phyloP scores from a whole-genome alignment of 306 rosid species.

The Datisca glomerata region DNA sequence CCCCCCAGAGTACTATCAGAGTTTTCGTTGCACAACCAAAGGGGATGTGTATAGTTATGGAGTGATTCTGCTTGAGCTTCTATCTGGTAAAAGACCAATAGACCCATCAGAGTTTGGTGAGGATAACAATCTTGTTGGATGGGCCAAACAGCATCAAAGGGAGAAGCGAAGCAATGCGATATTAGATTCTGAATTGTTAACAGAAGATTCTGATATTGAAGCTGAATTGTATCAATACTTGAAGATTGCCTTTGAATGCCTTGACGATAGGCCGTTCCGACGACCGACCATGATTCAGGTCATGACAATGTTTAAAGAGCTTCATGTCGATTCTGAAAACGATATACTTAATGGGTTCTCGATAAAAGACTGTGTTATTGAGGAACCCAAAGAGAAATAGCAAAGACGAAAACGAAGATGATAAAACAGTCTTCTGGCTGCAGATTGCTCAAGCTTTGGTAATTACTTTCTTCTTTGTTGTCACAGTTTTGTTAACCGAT shows the following conservation, averaged over 20 bases:
- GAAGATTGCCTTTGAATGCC: conserved; percentile 58
- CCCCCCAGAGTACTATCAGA: conserved; percentile 82
- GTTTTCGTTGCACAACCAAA: conserved; percentile 69
- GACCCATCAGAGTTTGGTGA: conserved; percentile 53
- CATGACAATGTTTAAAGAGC: conserved; percentile 74
- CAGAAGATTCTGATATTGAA: conserved; percentile 26
- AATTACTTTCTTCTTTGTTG: too few relatives aligned
- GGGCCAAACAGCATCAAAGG: conserved; percentile 64
- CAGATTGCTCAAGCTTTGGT: too few relatives aligned
- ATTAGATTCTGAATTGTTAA: conserved; percentile 42
- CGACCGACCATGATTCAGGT: conserved; percentile 79
- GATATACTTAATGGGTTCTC: conserved; percentile 49
- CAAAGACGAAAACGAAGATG: conserved; percentile 6
- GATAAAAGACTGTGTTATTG: conserved; percentile 32
- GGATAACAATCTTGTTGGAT: conserved; percentile 74
- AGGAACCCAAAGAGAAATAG: conserved; percentile 30
- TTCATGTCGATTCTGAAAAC: conserved; percentile 50
- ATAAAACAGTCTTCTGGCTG: too few relatives aligned
- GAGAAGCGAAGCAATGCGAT: conserved; percentile 35
- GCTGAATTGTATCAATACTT: conserved; percentile 35
- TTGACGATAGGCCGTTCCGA: conserved; percentile 53
- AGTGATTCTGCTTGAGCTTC: conserved; percentile 61
- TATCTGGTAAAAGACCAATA: conserved; percentile 60
- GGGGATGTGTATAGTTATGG: conserved; percentile 82
- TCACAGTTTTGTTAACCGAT: too few relatives aligned